These are phyloP conservation scores for Chalaropsis ovoidea DNA, from an alignment of 2,329 filamentous ascomycete species.

Conservation along the genomic window DNA sequence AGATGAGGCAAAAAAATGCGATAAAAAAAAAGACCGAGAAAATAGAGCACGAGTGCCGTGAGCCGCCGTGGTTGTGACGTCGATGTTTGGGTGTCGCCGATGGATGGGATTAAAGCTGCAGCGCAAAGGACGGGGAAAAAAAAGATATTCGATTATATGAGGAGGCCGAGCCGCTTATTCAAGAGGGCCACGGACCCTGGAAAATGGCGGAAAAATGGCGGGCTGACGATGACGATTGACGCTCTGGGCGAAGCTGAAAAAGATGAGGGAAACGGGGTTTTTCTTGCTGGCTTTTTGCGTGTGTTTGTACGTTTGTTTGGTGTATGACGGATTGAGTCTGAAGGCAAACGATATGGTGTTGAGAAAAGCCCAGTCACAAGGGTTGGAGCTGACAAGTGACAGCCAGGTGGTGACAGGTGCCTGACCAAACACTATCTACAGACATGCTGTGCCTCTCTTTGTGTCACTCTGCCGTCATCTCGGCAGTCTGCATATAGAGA, in stretches of 20 bases:
- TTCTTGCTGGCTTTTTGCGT: neutral
- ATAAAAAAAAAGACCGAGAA: neutral
- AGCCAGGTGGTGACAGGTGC: neutral
- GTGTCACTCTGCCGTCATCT: too few relatives aligned
- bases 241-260: neutral
- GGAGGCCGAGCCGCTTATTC: neutral
- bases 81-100: neutral
- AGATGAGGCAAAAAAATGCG: neutral
- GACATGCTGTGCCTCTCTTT: too few relatives aligned
- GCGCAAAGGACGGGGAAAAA: conserved; percentile 3
- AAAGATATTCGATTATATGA: conserved; percentile 7
- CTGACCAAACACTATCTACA: neutral
- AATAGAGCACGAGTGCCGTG: neutral
- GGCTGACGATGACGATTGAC: neutral
- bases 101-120: neutral
- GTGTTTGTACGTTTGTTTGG: neutral
- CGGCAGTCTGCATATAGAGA: too few relatives aligned
- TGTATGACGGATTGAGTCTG: neutral
- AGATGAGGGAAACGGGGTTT: neutral
- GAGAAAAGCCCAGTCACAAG: neutral
- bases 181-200: neutral
- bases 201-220: neutral
- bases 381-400: neutral
- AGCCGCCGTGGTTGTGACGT: conserved; percentile 1
- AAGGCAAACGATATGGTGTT: neutral